Conservation (phyloP, 202 grass and related monocot genomes). For the Sporobolus alterniflorus region DNA sequence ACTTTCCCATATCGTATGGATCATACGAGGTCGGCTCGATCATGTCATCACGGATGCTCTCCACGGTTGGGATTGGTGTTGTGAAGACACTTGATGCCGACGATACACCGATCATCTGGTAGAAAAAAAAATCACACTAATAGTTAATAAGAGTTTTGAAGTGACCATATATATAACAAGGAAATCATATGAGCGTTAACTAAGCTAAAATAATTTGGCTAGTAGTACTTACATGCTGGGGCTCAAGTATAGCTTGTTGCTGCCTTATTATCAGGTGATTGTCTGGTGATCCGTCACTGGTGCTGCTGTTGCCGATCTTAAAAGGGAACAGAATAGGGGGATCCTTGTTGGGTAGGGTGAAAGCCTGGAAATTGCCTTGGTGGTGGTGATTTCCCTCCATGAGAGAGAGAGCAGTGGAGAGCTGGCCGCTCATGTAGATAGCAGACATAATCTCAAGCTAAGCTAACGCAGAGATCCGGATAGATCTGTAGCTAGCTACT, state of each 20-base stretch:
- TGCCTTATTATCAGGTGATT: conserved; percentile 47
- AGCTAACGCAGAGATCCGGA: background rate
- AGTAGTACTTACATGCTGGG: conserved; percentile 46
- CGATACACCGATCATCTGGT: conserved; percentile 61
- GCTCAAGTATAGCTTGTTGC: conserved; percentile 34
- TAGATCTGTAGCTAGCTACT: background rate
- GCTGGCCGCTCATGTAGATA: conserved; percentile 89
- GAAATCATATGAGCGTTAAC: background rate
- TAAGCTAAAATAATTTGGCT: too few relatives aligned
- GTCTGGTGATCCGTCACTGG: conserved; percentile 41
- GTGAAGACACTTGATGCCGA: conserved; percentile 20
- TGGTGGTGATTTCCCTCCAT: conserved; percentile 65
- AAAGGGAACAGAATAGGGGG: conserved; percentile 61
- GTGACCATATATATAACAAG: background rate
- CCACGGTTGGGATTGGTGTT: conserved; percentile 46
- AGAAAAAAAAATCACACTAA: conserved; percentile 4
- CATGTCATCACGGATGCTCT: conserved; percentile 65
- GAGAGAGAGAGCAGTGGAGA: conserved; percentile 60
- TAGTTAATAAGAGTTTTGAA: background rate
- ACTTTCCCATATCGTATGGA: conserved; percentile 49
- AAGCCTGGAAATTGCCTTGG: conserved; percentile 52
- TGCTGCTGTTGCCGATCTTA: conserved; percentile 54
- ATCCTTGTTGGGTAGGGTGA: conserved; percentile 60
- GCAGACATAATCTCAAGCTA: conserved; percentile 55
- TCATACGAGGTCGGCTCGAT: conserved; percentile 47